A percentile compares a stretch with the other conserved stretches of the same genome.
Evolutionary conservation across 768 basidiomycete species (phyloP).

Genomic region (Paxillus rubicundulus): DNA sequence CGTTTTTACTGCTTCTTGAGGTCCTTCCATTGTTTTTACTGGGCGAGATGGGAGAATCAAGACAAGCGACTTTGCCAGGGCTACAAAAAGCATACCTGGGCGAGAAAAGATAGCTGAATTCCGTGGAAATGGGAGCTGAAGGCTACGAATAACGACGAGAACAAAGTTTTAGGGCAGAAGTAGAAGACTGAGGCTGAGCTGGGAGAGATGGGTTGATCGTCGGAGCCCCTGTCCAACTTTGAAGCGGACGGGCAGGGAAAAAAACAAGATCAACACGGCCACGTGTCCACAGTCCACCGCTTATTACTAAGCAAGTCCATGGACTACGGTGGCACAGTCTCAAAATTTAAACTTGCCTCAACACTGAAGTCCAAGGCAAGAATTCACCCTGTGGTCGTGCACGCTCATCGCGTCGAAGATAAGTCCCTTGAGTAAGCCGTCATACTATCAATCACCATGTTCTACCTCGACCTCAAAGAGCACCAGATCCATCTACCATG

Average conservation of each 20-base stretch:
- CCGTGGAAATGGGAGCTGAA: neutral
- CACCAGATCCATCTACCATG: slow-evolving; percentile 21
- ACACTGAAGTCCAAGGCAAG: neutral
- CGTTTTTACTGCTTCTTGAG: slow-evolving; percentile 23
- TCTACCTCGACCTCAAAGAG: neutral
- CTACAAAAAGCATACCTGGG: slow-evolving; percentile 12
- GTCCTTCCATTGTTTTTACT: slow-evolving; percentile 32
- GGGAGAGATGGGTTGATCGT: slow-evolving; percentile 34
- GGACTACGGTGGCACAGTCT: slow-evolving; percentile 15
- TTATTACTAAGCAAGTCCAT: slow-evolving; percentile 24
- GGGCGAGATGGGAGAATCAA: slow-evolving; percentile 31
- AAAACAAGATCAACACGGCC: slow-evolving; percentile 34
- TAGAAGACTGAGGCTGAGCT: slow-evolving; percentile 11
- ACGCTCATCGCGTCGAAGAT: neutral
- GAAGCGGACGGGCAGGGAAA: slow-evolving; percentile 33
- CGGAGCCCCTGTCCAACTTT: slow-evolving; percentile 34
- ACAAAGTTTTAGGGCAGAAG: slow-evolving; percentile 16
- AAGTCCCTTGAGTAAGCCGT: neutral
- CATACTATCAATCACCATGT: neutral
- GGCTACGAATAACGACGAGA: slow-evolving; percentile 6
- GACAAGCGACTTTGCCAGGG: neutral
- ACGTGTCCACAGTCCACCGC: slow-evolving; percentile 27
- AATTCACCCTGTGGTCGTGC: neutral
- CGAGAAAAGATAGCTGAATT: neutral
- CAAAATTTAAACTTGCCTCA: neutral